Evolutionary conservation across 768 basidiomycete genomes (phyloP).

Genomic region (Amanita polypyramis): DNA sequence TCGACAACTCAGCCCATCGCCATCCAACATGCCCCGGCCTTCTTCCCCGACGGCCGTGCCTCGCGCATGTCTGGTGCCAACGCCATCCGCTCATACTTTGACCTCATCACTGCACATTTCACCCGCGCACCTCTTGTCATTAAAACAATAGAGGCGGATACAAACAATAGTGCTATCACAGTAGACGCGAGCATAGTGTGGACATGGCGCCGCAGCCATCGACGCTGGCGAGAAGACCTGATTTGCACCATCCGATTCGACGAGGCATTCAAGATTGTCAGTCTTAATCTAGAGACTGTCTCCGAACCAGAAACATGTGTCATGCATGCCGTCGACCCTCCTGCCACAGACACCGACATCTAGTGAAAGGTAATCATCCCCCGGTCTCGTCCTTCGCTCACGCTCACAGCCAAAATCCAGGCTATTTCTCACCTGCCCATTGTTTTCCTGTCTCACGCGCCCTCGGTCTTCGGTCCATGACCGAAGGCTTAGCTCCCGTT

Average conservation of each 20-base stretch:
- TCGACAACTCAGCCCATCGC: slow-evolving; percentile 25
- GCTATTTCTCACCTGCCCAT: too few species aligned
- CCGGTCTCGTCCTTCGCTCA: not conserved
- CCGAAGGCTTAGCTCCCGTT: not conserved
- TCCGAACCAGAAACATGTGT: slow-evolving; percentile 32
- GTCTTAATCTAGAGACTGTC: slow-evolving; percentile 29
- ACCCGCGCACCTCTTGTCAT: slow-evolving; percentile 21
- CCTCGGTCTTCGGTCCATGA: not conserved
- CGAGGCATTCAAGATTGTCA: slow-evolving; percentile 29
- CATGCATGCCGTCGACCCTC: slow-evolving; percentile 31
- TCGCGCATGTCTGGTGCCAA: slow-evolving; percentile 30
- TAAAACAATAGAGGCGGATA: slow-evolving; percentile 17
- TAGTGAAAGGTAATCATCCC: not conserved
- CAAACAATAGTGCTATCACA: slow-evolving; percentile 18
- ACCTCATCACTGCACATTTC: slow-evolving; percentile 36
- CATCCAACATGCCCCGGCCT: slow-evolving; percentile 30
- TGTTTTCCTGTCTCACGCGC: too few species aligned
- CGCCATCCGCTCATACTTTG: slow-evolving; percentile 39
- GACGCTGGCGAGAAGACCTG: slow-evolving; percentile 35
- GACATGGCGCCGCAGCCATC: slow-evolving; percentile 35
- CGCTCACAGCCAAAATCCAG: too few species aligned
- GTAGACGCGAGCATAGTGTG: slow-evolving; percentile 30
- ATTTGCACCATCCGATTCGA: slow-evolving; percentile 35
- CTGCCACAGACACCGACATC: slow-evolving; percentile 1
- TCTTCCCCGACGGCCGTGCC: slow-evolving; percentile 20